Evolutionary conservation across 495 filamentous ascomycete species (phyloP).

Genomic region (Hypoxylon crocopeplum): DNA sequence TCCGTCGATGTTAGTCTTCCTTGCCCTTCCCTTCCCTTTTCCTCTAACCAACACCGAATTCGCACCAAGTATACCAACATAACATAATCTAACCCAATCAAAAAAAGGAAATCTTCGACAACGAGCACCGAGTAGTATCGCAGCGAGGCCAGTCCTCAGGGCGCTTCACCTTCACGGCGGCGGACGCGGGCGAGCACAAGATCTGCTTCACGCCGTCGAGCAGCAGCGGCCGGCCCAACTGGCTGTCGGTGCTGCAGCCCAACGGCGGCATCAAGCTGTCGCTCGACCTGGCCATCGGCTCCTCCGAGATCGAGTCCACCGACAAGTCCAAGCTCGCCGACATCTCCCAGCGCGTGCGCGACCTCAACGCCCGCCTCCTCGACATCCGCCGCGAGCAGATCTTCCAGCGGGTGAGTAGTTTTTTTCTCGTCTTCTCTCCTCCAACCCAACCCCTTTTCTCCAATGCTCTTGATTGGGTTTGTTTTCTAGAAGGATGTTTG

Average conservation of each 20-base stretch:
- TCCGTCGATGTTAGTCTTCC: slow-evolving; percentile 73
- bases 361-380: slow-evolving; percentile 84
- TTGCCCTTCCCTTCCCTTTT: slow-evolving; percentile 9
- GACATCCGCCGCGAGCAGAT: slow-evolving; percentile 95
- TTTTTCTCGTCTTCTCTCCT: slow-evolving; percentile 1
- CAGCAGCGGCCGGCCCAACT: slow-evolving; percentile 63
- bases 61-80: too few species aligned
- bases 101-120: slow-evolving; percentile 86
- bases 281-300: slow-evolving; percentile 94
- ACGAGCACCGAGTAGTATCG: slow-evolving; percentile 93
- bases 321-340: slow-evolving; percentile 94
- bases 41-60: neutral
- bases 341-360: slow-evolving; percentile 86
- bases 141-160: slow-evolving; percentile 78
- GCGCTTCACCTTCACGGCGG: slow-evolving; percentile 94
- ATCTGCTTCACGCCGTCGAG: slow-evolving; percentile 90
- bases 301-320: slow-evolving; percentile 89
- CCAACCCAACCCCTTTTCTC: neutral
- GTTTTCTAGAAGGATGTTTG: too few species aligned
- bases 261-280: slow-evolving; percentile 80
- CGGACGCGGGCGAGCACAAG: slow-evolving; percentile 90
- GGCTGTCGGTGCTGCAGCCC: slow-evolving; percentile 68
- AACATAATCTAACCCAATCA: neutral
- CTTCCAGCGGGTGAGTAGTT: slow-evolving; percentile 86
- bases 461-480: neutral